phyloP scores from a whole-genome alignment of 2,329 filamentous ascomycete species.

The Claviceps arundinis region DNA sequence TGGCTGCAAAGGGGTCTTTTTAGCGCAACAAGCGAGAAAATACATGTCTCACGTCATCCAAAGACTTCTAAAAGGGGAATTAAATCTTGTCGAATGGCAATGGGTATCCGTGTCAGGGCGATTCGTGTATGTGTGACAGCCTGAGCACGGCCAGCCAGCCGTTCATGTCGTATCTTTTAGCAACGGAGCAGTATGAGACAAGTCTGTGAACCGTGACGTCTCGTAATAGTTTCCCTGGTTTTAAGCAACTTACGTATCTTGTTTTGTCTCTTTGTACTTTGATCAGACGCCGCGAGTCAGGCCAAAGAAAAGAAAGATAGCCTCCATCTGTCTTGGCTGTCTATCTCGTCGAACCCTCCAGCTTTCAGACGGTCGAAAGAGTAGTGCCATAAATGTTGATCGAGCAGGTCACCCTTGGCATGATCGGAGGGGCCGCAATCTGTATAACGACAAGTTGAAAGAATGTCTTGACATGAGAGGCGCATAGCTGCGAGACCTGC shows the following conservation, averaged over 20 bases:
- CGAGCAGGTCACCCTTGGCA: not conserved
- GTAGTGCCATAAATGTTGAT: not conserved
- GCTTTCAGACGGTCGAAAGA: not conserved
- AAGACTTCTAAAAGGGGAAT: not conserved
- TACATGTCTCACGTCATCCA: constrained; percentile 3
- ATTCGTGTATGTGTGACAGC: not conserved
- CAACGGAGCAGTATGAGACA: not conserved
- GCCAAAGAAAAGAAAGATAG: not conserved
- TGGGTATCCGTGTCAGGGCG: not conserved
- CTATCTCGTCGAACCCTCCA: not conserved
- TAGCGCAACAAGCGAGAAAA: not conserved
- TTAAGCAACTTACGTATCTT: not conserved
- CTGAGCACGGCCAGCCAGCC: not conserved
- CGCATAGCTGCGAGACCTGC: not conserved
- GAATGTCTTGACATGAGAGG: no score
- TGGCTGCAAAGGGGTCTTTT: not conserved
- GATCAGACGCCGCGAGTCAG: not conserved
- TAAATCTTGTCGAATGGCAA: not conserved
- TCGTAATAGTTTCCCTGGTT: not conserved
- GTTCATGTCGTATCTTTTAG: not conserved
- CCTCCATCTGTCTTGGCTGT: not conserved
- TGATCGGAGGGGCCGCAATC: not conserved
- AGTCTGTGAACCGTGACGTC: not conserved
- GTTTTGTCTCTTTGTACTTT: not conserved
- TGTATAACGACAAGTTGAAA: not conserved